These are phyloP conservation scores for Daldinia grandis DNA, from an alignment of 495 filamentous ascomycete genomes.

Conservation along the genomic window DNA sequence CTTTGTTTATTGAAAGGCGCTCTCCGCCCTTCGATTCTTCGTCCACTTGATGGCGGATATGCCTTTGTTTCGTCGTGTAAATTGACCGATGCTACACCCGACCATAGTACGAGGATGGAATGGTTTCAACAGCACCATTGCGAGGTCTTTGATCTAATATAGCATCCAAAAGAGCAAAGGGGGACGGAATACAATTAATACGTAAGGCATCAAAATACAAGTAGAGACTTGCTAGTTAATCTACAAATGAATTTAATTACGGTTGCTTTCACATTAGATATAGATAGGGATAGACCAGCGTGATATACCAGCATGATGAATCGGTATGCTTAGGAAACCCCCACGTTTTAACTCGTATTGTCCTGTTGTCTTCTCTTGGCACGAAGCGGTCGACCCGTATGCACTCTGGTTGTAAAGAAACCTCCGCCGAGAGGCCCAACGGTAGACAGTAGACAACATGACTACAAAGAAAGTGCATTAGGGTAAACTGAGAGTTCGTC, in stretches of 20 bases:
- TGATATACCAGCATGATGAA: too few species aligned
- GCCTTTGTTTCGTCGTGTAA: background rate
- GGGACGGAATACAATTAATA: too few species aligned
- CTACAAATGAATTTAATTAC: too few species aligned
- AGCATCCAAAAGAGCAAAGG: background rate
- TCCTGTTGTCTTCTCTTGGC: background rate
- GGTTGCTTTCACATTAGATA: too few species aligned
- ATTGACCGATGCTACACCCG: background rate
- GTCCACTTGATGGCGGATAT: background rate
- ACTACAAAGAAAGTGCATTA: background rate
- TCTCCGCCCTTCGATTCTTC: background rate
- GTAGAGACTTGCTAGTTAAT: too few species aligned
- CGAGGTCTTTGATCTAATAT: background rate
- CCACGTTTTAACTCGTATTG: background rate
- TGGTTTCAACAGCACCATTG: background rate
- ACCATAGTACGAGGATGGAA: background rate
- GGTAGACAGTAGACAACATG: background rate
- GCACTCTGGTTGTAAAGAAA: background rate
- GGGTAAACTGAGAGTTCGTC: background rate
- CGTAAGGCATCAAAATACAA: too few species aligned
- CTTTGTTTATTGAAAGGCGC: background rate
- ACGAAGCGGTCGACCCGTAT: background rate
- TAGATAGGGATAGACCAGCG: too few species aligned
- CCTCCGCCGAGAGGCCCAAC: background rate
- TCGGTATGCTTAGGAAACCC: background rate